Conservation (phyloP, 345 rosid genomes). For the Arabidopsis arenosa region DNA sequence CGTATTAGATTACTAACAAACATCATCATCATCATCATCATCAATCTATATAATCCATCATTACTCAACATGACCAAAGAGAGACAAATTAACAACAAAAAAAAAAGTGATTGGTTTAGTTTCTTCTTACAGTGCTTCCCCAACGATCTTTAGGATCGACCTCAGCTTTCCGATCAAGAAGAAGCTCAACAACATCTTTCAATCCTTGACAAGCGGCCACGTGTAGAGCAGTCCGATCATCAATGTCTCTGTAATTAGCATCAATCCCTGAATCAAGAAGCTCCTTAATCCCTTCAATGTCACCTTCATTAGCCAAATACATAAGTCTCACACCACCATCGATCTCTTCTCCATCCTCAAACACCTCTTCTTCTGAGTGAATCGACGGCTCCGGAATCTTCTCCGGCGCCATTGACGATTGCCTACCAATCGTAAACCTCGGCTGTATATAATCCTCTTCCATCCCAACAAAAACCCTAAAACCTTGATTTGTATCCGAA, state of each 20-base stretch:
- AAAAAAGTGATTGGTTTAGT: not conserved
- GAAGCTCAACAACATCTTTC: constrained; percentile 62
- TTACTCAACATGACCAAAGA: constrained; percentile 10
- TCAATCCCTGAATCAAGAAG: constrained; percentile 69
- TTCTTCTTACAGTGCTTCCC: constrained; percentile 88
- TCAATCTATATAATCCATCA: constrained; percentile 7
- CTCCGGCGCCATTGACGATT: constrained; percentile 75
- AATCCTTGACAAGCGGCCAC: constrained; percentile 86
- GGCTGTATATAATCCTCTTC: constrained; percentile 55
- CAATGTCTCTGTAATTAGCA: constrained; percentile 82
- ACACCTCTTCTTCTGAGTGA: constrained; percentile 48
- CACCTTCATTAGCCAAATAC: constrained; percentile 76
- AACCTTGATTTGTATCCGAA: constrained; percentile 20
- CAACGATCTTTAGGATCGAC: constrained; percentile 79
- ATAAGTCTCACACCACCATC: constrained; percentile 65
- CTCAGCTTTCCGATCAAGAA: constrained; percentile 62
- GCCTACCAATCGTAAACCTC: constrained; percentile 63
- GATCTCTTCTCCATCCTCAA: constrained; percentile 55
- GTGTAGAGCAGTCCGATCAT: constrained; percentile 84
- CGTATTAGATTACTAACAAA: constrained; percentile 37
- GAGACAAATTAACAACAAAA: not conserved
- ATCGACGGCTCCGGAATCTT: constrained; percentile 49
- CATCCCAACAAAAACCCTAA: constrained; percentile 44
- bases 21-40: constrained; percentile 29
- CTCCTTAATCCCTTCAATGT: constrained; percentile 74